Evolutionary conservation across 768 basidiomycete genomes (phyloP).

Genomic region (Xerocomus brunneocitrinus): DNA sequence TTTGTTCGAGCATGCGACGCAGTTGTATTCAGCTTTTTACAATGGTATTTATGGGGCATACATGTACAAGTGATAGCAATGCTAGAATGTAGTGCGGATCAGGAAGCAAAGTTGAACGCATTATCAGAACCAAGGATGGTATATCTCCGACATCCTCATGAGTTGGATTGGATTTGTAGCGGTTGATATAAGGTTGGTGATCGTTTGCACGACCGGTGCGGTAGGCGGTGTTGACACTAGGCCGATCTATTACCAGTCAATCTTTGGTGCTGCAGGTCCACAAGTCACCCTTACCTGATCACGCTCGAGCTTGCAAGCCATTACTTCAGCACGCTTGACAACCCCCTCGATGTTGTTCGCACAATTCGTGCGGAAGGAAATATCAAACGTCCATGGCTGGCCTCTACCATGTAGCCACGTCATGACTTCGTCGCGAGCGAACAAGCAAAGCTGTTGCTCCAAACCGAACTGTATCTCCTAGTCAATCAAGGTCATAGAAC

Average conservation of each 20-base stretch:
- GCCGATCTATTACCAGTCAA: slow-evolving; percentile 18
- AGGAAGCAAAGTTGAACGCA: neutral
- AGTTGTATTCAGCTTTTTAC: neutral
- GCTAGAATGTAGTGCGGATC: neutral
- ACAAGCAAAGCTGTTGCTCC: slow-evolving; percentile 87
- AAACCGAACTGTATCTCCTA: slow-evolving; percentile 66
- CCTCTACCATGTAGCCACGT: slow-evolving; percentile 62
- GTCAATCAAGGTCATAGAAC: neutral
- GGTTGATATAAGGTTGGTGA: slow-evolving; percentile 75
- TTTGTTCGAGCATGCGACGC: neutral
- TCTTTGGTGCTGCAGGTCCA: neutral
- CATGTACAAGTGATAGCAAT: slow-evolving; percentile 2
- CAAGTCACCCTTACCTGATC: slow-evolving; percentile 54
- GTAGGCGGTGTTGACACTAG: slow-evolving; percentile 22
- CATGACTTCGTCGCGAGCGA: slow-evolving; percentile 89
- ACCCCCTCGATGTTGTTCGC: slow-evolving; percentile 63
- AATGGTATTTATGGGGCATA: slow-evolving; percentile 1
- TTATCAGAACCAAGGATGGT: slow-evolving; percentile 76
- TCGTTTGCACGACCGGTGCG: slow-evolving; percentile 68
- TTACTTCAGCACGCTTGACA: slow-evolving; percentile 72
- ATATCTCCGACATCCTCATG: slow-evolving; percentile 80
- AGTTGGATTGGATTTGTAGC: slow-evolving; percentile 86
- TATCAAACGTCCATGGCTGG: slow-evolving; percentile 55
- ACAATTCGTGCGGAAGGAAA: slow-evolving; percentile 52
- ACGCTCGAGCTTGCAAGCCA: slow-evolving; percentile 84